A percentile compares a stretch with the other conserved stretches of the same genome.
Conservation (phyloP, 495 filamentous ascomycete genomes). For the Cercophora samala region DNA sequence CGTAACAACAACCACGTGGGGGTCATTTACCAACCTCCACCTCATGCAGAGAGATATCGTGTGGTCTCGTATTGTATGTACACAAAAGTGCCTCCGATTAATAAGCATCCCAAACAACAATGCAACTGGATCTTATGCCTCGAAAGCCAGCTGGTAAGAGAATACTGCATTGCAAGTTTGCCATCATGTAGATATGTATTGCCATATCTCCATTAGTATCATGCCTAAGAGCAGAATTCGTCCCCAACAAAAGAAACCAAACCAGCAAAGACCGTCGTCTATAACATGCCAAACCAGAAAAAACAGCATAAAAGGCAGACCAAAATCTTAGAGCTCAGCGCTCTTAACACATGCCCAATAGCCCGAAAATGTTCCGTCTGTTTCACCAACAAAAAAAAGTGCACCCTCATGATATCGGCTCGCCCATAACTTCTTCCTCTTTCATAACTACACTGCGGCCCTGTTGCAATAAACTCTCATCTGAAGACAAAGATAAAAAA, state of each 20-base stretch:
- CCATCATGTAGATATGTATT: neutral
- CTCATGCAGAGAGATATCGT: neutral
- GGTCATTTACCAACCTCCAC: neutral
- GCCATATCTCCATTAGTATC: neutral
- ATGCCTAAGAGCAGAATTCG: neutral
- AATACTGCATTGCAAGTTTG: no score
- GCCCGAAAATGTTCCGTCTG: slow-evolving; percentile 5
- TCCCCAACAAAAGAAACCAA: neutral
- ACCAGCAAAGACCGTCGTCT: neutral
- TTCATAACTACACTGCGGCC: neutral
- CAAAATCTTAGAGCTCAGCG: slow-evolving; percentile 10
- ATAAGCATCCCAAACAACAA: neutral
- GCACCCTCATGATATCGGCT: neutral
- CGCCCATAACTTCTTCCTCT: neutral
- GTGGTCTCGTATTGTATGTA: neutral
- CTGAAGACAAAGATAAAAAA: neutral
- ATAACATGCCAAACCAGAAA: neutral
- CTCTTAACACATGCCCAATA: slow-evolving; percentile 11
- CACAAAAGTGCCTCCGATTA: neutral
- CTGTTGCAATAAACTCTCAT: neutral
- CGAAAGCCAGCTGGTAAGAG: no score
- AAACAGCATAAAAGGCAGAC: slow-evolving; percentile 5
- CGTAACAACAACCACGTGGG: neutral
- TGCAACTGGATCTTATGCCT: no score
- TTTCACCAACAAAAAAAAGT: neutral